Percentiles rank a stretch among this genome's conserved stretches.
phyloP scores from a whole-genome alignment of 495 filamentous ascomycete genomes.

The Penicillium nucicola region DNA sequence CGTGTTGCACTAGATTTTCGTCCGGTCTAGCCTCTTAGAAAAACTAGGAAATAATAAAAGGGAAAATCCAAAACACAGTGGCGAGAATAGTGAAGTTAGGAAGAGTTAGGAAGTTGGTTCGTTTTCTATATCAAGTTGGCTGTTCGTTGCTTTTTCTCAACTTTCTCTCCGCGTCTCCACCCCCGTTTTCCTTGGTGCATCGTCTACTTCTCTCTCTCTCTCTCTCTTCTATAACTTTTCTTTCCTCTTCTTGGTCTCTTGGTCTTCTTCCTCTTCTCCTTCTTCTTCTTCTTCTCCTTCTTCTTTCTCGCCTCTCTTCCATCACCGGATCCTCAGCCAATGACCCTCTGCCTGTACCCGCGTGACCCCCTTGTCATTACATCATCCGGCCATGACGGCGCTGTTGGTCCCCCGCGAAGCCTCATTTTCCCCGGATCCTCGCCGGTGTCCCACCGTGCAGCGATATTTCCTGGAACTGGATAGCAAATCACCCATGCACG shows the following conservation, averaged over 20 bases:
- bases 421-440: conserved; percentile 35
- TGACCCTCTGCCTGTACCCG: neutral
- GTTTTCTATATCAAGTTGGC: no score
- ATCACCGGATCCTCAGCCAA: neutral
- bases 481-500: conserved; percentile 35
- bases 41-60: no score
- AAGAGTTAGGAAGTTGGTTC: no score
- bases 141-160: no score
- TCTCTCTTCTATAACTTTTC: no score
- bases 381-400: conserved; percentile 39
- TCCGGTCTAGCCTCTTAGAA: conserved; percentile 4
- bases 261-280: neutral
- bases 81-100: no score
- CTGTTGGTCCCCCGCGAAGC: conserved; percentile 38
- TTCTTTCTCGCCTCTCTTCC: neutral
- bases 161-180: no score
- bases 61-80: neutral
- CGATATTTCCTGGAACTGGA: conserved; percentile 38
- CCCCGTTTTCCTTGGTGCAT: no score
- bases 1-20: conserved; percentile 1
- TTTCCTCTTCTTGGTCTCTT: no score
- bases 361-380: neutral
- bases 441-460: conserved; percentile 42
- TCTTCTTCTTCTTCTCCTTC: neutral
- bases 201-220: neutral